phyloP scores from a whole-genome alignment of 192 early-diverging fungal genomes.

The Lobosporangium transversale region DNA sequence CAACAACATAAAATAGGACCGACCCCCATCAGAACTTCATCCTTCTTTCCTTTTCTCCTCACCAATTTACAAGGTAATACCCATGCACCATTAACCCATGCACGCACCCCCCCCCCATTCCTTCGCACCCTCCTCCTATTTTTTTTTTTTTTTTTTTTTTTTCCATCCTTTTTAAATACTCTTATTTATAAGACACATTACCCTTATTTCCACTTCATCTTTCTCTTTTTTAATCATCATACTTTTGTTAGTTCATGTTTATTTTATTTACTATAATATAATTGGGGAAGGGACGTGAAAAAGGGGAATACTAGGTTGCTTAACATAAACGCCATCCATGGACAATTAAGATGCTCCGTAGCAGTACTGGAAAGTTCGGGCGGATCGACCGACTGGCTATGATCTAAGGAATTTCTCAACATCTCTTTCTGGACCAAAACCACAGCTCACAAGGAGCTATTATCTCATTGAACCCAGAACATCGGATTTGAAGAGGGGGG shows the following conservation, averaged over 20 bases:
- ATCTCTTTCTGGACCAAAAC: too few relatives aligned
- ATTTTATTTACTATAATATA: background rate
- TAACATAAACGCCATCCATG: too few relatives aligned
- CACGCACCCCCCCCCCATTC: background rate
- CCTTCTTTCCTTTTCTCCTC: conserved; percentile 48
- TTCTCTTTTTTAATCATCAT: too few relatives aligned
- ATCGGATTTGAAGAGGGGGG: background rate
- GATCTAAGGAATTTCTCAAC: too few relatives aligned
- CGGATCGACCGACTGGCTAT: background rate
- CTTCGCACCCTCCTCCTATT: background rate
- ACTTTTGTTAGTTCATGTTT: background rate
- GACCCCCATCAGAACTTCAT: background rate
- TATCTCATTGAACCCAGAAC: background rate
- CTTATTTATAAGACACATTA: background rate
- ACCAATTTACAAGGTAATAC: conserved; percentile 46
- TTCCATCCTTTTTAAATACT: background rate
- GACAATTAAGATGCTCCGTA: too few relatives aligned
- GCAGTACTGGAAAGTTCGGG: background rate
- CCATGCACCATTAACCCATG: conserved; percentile 12
- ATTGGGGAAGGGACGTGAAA: background rate
- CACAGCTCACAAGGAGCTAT: too few relatives aligned
- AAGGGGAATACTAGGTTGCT: background rate
- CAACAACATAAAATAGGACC: conserved; percentile 19
- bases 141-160: background rate
- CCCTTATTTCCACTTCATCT: background rate